Base-by-base conservation (phyloP, 2,329 filamentous ascomycete genomes). In the Emmonsiellopsis sp. region DNA sequence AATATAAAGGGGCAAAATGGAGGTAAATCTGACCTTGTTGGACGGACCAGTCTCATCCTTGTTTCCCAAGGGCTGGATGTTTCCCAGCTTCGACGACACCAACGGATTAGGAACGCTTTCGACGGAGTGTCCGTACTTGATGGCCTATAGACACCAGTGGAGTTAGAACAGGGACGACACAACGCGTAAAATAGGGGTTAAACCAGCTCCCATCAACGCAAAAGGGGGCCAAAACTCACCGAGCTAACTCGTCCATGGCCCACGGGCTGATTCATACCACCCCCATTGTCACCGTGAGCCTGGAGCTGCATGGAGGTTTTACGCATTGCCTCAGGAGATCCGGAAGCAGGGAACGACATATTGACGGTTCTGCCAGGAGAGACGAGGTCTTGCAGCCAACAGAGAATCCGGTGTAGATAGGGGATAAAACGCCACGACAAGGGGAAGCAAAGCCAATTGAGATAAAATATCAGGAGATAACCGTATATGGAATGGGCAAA, bases 21-120 rank as follows among this genome's bases (percentile, higher is more conserved):
- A 32, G 39, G 21, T 31, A 49, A 45, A 53, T 56, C 65, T 62
- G 60, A 70, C 72, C 71, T 74, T 73, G 57, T 57, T 65, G 32
- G 62, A 63, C n/a, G 56, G 58, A 21, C 52, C 48, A n/a, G 65
- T 63, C 40, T 63, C 57, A 37, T 58, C 58, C 42, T 63, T 61
- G 42, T 49, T 55, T 3, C 56, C 44, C 8, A 57, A 52, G 39
- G 58, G 57, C 49, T 69, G 66, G 10, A 64, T 55, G 46, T 67
- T 68, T 39, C 64, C 68, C 51, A 69, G 58, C 42, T 66, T 72
- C 11, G 65, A 67, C 10, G 61, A 63, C 44, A 66, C 60, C n/a
- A 68, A 52, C 31, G 64, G 62, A 53, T 68, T 65, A 3, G 67
- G 61, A 34, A 62, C 56, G 48, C 61, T 61, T 33, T 59, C 62